Evolutionary conservation across 192 early-diverging fungal species (phyloP), one percentile per base, ranked within the genome.

Genomic region (Dimargaris xerosporica): DNA sequence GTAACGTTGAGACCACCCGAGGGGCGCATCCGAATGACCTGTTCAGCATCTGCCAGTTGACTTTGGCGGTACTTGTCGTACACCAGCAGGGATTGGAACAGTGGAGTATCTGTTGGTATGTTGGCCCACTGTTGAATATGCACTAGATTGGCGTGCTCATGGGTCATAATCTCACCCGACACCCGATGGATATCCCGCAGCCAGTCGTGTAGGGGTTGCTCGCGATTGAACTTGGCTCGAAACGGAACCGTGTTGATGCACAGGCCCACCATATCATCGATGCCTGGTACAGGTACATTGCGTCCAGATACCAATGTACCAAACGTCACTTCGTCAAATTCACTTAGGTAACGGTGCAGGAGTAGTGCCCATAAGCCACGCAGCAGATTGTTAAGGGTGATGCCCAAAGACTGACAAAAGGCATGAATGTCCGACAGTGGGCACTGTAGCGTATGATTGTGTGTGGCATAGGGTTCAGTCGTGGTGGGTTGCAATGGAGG

Each of bases 241-340:
- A 60, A 44, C 0, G 58, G 58, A 0, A 60, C 28, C 13, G 58
- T 60, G 26, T 60, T 60, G 1, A 60, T 44, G 3, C 41, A 44
- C 39, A 60, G 15, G 1, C 58, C 58, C 39, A 60, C 58, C 58
- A 60, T 60, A 17, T 34, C 39, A 10, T 60, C 58, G n/a, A 60
- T 43, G 26, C 58, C 58, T 1, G 34, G 13, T 3, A 60, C 21
- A 0, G 34, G n/a, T 17, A 41, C 39, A 60, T 60, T 44, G 43
- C 58, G 58, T 12, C 58, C 58, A 0, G 58, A 44, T 21, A 44
- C 42, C 39, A 60, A 17, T 16, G 43, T 41, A 11, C 58, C 58
- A 44, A 60, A 60, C 16, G 39, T 60, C 17, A 60, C 58, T 44
- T 60, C 58, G 6, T 44, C 41, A 2, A 11, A 10, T 11, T 60